Percentiles rank a stretch among this genome's conserved stretches.
These are phyloP conservation scores for Lachancea cidri DNA, from an alignment of 805 yeast species.

Conservation along the genomic window DNA sequence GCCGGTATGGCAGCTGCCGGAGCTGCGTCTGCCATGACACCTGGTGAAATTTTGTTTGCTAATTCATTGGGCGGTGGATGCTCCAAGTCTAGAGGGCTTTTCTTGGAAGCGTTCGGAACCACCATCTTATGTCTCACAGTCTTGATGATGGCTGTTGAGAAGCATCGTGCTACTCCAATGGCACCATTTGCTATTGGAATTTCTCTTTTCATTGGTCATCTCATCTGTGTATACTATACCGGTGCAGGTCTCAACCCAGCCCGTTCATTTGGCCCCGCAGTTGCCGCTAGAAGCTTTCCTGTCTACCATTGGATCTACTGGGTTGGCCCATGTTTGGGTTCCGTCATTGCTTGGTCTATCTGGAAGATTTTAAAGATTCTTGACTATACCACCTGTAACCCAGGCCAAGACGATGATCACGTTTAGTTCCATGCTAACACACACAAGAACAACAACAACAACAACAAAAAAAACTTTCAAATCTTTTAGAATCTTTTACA, in stretches of 20 bases:
- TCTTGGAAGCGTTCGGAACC: conserved; percentile 79
- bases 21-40: conserved; percentile 80
- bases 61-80: conserved; percentile 68
- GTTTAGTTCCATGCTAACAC: neutral
- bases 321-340: conserved; percentile 81
- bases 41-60: conserved; percentile 68
- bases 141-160: conserved; percentile 77
- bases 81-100: conserved; percentile 69
- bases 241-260: conserved; percentile 95
- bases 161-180: conserved; percentile 65
- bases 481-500: neutral
- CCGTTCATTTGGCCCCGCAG: conserved; percentile 77
- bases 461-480: no score
- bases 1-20: conserved; percentile 94
- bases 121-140: conserved; percentile 70
- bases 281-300: conserved; percentile 71
- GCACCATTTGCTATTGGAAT: conserved; percentile 85
- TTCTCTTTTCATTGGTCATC: conserved; percentile 74
- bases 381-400: conserved; percentile 51
- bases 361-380: conserved; percentile 63
- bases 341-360: conserved; percentile 57
- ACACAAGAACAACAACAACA: no score
- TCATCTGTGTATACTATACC: conserved; percentile 74
- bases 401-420: conserved; percentile 7
- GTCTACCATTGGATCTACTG: conserved; percentile 87